These are phyloP conservation scores for Spergularia marina DNA, from an alignment of 148 eudicot genomes.

Conservation along the genomic window DNA sequence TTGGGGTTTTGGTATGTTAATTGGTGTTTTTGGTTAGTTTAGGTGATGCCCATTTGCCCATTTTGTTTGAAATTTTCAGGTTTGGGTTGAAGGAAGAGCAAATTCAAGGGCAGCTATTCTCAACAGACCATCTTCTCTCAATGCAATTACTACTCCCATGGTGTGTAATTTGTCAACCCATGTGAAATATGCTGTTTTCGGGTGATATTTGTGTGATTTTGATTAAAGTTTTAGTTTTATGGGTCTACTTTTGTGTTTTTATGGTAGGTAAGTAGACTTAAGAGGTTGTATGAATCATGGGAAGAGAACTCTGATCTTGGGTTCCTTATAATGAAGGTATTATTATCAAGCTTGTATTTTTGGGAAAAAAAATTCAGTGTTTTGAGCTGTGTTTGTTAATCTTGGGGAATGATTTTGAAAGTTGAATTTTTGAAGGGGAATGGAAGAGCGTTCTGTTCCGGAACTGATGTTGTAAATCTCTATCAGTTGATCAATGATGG, in stretches of 20 bases:
- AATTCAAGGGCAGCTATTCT: conserved; percentile 75
- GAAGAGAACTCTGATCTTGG: conserved; percentile 91
- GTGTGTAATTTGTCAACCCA: conserved; percentile 33
- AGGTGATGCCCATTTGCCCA: conserved; percentile 7
- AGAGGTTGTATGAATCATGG: conserved; percentile 83
- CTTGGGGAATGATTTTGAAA: conserved; percentile 3
- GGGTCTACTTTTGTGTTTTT: neutral
- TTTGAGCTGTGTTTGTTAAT: neutral
- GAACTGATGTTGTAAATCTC: conserved; percentile 66
- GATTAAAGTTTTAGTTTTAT: neutral
- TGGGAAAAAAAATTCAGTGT: neutral
- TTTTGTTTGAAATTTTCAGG: conserved; percentile 44
- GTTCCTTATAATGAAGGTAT: conserved; percentile 86
- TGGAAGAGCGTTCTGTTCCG: conserved; percentile 81
- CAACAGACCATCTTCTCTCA: conserved; percentile 74
- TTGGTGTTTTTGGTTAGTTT: neutral
- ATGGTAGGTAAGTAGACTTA: conserved; percentile 65
- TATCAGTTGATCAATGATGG: conserved; percentile 74
- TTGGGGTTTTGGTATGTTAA: neutral
- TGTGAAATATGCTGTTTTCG: neutral
- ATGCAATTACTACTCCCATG: conserved; percentile 69
- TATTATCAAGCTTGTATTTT: conserved; percentile 19
- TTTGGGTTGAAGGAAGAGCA: conserved; percentile 85
- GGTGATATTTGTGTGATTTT: neutral
- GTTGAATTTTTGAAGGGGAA: conserved; percentile 53